Conservation (phyloP, 2,329 filamentous ascomycete species). For the Colletotrichum eremochloae region DNA sequence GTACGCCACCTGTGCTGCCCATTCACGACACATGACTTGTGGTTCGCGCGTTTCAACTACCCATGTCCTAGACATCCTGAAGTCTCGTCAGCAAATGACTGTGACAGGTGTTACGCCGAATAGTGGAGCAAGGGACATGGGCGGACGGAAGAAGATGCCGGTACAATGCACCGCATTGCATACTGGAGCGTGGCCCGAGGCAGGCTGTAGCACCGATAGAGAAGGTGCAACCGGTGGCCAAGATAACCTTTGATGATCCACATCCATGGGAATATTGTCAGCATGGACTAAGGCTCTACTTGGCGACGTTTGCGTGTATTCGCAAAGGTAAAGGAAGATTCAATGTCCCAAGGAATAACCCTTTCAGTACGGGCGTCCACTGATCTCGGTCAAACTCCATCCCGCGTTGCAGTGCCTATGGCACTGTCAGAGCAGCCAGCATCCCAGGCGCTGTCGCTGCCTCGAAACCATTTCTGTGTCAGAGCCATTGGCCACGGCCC, state of each 20-base stretch:
- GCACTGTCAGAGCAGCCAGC: constrained; percentile 5
- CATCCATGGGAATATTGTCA: constrained; percentile 6
- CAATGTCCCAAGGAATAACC: constrained; percentile 34
- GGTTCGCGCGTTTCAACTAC: constrained; percentile 21
- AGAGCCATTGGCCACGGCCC: constrained; percentile 24
- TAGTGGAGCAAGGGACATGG: constrained; percentile 18
- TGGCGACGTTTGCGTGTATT: constrained; percentile 21
- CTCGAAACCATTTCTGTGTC: constrained; percentile 41
- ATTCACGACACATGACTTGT: constrained; percentile 14
- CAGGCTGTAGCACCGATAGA: neutral
- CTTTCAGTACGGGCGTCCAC: constrained; percentile 14
- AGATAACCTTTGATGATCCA: constrained; percentile 14
- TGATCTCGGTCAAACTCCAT: constrained; percentile 30
- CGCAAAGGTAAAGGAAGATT: constrained; percentile 10
- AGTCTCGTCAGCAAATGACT: constrained; percentile 21
- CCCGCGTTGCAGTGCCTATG: neutral
- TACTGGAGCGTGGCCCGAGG: neutral
- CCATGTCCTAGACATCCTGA: constrained; percentile 16
- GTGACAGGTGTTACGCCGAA: constrained; percentile 13
- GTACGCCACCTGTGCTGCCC: neutral
- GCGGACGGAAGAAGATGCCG: constrained; percentile 15
- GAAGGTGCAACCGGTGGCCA: constrained; percentile 19
- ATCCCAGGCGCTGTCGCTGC: constrained; percentile 27
- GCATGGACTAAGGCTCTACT: constrained; percentile 21
- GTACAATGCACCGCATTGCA: constrained; percentile 1